Conservation (phyloP, 495 filamentous ascomycete species). For the Trichoderma gamsii region DNA sequence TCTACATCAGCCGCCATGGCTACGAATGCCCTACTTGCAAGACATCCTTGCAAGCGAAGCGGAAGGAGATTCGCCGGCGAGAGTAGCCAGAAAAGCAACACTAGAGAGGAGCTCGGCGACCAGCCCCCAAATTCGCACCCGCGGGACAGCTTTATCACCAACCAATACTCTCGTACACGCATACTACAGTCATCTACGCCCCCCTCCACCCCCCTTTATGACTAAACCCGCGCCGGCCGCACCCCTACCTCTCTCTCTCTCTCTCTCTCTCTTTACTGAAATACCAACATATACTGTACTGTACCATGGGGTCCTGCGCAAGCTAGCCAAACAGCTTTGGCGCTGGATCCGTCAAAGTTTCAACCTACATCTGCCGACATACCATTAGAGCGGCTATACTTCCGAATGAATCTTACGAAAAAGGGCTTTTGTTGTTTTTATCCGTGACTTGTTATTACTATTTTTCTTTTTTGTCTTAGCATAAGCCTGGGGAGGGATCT, state of each 20-base stretch:
- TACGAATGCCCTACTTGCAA: slow-evolving; percentile 35
- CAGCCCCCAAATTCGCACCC: background rate
- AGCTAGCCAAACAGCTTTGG: background rate
- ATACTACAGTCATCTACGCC: background rate
- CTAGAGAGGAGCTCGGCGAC: background rate
- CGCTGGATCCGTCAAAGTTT: background rate
- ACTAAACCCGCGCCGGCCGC: too few relatives aligned
- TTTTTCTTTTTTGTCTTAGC: background rate
- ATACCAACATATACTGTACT: background rate
- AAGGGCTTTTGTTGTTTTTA: background rate
- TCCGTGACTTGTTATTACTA: background rate
- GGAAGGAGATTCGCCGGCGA: slow-evolving; percentile 14
- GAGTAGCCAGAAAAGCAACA: background rate
- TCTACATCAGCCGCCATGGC: slow-evolving; percentile 26
- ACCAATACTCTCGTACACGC: background rate
- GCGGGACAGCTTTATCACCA: background rate
- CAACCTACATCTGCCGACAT: slow-evolving; percentile 12
- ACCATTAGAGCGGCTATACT: background rate
- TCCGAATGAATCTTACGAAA: slow-evolving; percentile 1
- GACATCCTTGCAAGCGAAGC: slow-evolving; percentile 20
- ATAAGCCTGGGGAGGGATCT: background rate
- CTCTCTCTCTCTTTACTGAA: background rate
- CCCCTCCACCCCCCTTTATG: background rate
- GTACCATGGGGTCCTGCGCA: too few relatives aligned
- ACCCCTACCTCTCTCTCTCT: background rate